Percentiles rank a stretch among this genome's conserved stretches.
Conservation (phyloP, 179 eudicot genomes). For the Beta corolliflora region DNA sequence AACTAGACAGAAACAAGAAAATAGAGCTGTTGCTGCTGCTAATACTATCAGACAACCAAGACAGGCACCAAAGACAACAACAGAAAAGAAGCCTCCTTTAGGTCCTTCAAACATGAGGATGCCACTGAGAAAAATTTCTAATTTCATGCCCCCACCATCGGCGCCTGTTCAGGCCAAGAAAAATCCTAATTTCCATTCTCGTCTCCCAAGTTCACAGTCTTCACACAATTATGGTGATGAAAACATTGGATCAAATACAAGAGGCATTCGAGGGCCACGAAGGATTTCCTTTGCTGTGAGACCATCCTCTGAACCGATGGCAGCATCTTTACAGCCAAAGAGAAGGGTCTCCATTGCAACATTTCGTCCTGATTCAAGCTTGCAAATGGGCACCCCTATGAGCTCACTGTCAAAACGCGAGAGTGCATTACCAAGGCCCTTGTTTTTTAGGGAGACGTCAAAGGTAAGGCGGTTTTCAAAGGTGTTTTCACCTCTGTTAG, state of each 20-base stretch:
- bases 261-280: slow-evolving; percentile 48
- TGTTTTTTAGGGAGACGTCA: slow-evolving; percentile 62
- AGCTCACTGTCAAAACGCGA: slow-evolving; percentile 39
- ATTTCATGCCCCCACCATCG: slow-evolving; percentile 59
- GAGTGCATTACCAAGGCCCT: slow-evolving; percentile 48
- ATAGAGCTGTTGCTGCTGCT: slow-evolving; percentile 59
- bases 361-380: slow-evolving; percentile 41
- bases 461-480: slow-evolving; percentile 70
- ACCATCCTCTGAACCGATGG: slow-evolving; percentile 38
- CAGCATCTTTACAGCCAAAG: slow-evolving; percentile 44
- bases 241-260: slow-evolving; percentile 39
- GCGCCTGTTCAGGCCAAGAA: slow-evolving; percentile 39
- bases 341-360: slow-evolving; percentile 78
- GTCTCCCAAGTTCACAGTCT: slow-evolving; percentile 22
- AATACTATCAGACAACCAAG: slow-evolving; percentile 44
- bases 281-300: slow-evolving; percentile 64
- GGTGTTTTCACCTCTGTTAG: slow-evolving; percentile 51
- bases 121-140: slow-evolving; percentile 71
- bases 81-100: slow-evolving; percentile 69
- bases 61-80: slow-evolving; percentile 37
- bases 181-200: slow-evolving; percentile 31
- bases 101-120: slow-evolving; percentile 62
- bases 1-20: slow-evolving; percentile 71
- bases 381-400: slow-evolving; percentile 40
- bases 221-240: slow-evolving; percentile 49